Evolutionary conservation across 345 rosid species (phyloP), one percentile per base, ranked within the genome.

Genomic region (Odontarrhena argentea): DNA sequence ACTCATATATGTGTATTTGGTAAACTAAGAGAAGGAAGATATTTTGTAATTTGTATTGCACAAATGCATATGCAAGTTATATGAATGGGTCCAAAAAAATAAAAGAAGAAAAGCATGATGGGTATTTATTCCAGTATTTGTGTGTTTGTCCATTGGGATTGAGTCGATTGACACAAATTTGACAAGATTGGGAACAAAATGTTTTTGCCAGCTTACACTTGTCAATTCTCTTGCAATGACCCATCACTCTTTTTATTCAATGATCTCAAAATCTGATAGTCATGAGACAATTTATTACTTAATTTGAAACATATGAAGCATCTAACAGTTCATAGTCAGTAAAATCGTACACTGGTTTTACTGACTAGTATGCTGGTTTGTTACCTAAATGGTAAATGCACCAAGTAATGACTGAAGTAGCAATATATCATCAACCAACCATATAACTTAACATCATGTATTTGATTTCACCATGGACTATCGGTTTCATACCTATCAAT

Each of bases 171-270:
- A 55, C 40, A 46, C 9, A 28, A 25, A 32, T 38, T 56, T 71
- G 76, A 64, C 63, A 55, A 71, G 70, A 71, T 63, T 71, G 69
- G 26, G 70, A 63, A 63, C 65, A 58, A 56, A 55, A 47, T 63
- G 70, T 63, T 63, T 55, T 71, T 63, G 75, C 75, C 75, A 55
- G 58, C 75, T 47, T 63, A 47, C 64, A 63, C 64, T 71, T 63
- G 64, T 71, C 75, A 63, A 46, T 55, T 63, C 18, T 47, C 35
- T 70, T 53, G 44, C 62, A 25, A 47, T 55, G 55, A 38, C 50
- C 63, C 43, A 62, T 70, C 48, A 61, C 55, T 53, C 32, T 43
- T 52, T 52, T 26, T 41, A 35, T 24, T 34, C 46, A 50, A 34
- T 60, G 15, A 51, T 52, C 54, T 34, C 37, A 69, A 60, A 43